Conservation (phyloP, 305 asterid genomes). For the Fraxinus angustifolia region DNA sequence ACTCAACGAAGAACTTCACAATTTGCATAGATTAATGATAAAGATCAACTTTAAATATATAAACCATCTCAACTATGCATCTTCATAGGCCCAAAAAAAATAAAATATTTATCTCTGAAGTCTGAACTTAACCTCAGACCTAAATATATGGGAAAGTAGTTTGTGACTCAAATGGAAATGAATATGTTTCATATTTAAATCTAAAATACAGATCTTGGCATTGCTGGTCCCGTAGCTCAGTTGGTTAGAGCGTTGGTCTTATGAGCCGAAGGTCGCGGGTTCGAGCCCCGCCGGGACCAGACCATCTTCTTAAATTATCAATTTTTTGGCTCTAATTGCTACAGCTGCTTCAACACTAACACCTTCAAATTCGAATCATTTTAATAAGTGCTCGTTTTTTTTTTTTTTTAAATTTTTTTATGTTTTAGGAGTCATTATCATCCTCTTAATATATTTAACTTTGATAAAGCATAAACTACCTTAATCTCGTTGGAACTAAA, state of each 20-base stretch:
- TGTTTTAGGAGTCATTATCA: not conserved
- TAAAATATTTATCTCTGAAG: no score
- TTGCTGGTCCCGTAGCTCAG: conserved; percentile 85
- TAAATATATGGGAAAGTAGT: not conserved
- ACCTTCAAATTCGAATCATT: not conserved
- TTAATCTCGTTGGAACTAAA: not conserved
- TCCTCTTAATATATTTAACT: not conserved
- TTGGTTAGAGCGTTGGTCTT: conserved; percentile 99
- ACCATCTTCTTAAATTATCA: not conserved
- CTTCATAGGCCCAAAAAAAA: not conserved
- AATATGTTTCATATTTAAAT: no score
- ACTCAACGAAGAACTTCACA: not conserved
- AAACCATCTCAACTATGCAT: not conserved
- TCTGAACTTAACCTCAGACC: not conserved
- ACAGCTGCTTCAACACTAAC: not conserved
- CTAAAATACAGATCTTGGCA: no score
- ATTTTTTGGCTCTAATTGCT: not conserved
- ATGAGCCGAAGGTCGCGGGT: conserved; percentile 99
- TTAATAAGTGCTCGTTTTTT: not conserved
- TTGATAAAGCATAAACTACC: not conserved
- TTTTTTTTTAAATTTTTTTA: no score
- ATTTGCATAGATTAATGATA: not conserved
- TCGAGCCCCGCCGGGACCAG: conserved; percentile 98
- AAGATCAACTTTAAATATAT: not conserved
- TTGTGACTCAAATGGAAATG: not conserved